A percentile compares a stretch with the other conserved stretches of the same genome.
Evolutionary conservation across 176 grass and related monocot genomes (phyloP).

Genomic region (bread wheat (Triticum aestivum)): IWGSC_CS_RefSeq_v2.1 NC_057797.1:704470494-704470993

Average conservation of each 20-base stretch:
- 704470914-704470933: constrained; percentile 52
- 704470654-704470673: constrained; percentile 95
- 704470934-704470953: constrained; percentile 62
- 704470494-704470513: constrained; percentile 86
- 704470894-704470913: constrained; percentile 79
- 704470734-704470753: constrained; percentile 59
- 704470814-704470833: constrained; percentile 99
- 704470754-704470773: constrained; percentile 97
- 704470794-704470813: constrained; percentile 90
- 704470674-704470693: constrained; percentile 90
- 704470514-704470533: constrained; percentile 97
- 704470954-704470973: constrained; percentile 69
- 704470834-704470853: constrained; percentile 73
- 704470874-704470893: constrained; percentile 69
- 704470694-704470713: constrained; percentile 98
- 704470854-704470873: constrained; percentile 62
- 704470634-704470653: constrained; percentile 71
- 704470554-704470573: constrained; percentile 98
- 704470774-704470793: constrained; percentile 90
- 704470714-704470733: constrained; percentile 89
- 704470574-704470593: constrained; percentile 94
- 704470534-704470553: constrained; percentile 99
- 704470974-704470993: constrained; percentile 83
- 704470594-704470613: constrained; percentile 75
- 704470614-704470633: constrained; percentile 76